These are phyloP conservation scores for Cryomyces minteri DNA, from an alignment of 495 filamentous ascomycete genomes.

Conservation along the genomic window DNA sequence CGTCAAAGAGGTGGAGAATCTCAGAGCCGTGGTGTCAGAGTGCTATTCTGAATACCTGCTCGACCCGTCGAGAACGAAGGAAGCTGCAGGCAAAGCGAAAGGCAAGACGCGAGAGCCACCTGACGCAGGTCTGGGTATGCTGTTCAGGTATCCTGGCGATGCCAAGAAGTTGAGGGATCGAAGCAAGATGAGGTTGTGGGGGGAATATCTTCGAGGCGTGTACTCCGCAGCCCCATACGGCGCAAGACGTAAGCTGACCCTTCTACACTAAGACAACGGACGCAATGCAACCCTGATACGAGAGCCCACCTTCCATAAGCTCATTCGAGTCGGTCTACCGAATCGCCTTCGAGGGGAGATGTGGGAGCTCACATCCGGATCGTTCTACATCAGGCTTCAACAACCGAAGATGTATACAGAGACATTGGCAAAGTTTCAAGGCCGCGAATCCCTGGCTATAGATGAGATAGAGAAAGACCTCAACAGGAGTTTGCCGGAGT, in stretches of 20 bases:
- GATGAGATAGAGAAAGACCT: conserved; percentile 98
- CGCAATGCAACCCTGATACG: conserved; percentile 81
- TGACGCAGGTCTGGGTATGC: conserved; percentile 80
- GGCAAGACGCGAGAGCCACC: conserved; percentile 45
- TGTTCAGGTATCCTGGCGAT: conserved; percentile 92
- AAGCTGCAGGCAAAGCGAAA: conserved; percentile 33
- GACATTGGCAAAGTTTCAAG: conserved; percentile 63
- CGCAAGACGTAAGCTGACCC: no score
- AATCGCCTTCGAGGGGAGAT: conserved; percentile 87
- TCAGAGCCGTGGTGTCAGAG: conserved; percentile 56
- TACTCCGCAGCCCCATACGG: no score
- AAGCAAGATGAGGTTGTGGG: conserved; percentile 95
- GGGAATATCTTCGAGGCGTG: conserved; percentile 58
- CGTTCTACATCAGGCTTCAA: conserved; percentile 70
- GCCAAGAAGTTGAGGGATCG: conserved; percentile 85
- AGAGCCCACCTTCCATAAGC: conserved; percentile 92
- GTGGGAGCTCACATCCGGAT: conserved; percentile 89
- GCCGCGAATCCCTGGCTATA: conserved; percentile 77
- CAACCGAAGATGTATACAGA: conserved; percentile 68
- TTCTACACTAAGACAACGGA: conserved; percentile 51
- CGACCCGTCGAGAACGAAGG: conserved; percentile 7
- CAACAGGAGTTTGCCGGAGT: conserved; percentile 89
- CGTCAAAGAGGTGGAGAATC: conserved; percentile 67
- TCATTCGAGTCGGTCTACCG: conserved; percentile 86
- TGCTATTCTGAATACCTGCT: conserved; percentile 93